Conservation (phyloP, 179 eudicot genomes). For the Vitellaria paradoxa region DNA sequence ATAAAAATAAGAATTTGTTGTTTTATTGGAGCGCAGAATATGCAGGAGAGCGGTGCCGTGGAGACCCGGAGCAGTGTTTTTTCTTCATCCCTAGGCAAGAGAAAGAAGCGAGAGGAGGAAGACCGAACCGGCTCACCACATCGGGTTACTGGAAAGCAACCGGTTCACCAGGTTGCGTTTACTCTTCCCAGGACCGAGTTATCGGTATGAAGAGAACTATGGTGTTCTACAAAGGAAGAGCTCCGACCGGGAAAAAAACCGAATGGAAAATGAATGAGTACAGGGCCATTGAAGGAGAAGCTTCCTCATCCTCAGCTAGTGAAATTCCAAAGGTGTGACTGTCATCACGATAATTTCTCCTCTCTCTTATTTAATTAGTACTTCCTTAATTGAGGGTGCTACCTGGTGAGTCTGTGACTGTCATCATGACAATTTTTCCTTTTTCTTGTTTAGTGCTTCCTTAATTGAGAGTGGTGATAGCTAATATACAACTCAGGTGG, state of each 20-base stretch:
- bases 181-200: slow-evolving; percentile 22
- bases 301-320: slow-evolving; percentile 6
- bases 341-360: too few species aligned
- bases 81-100: slow-evolving; percentile 46
- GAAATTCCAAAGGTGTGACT: slow-evolving; percentile 13
- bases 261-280: slow-evolving; percentile 66
- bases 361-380: too few species aligned
- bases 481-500: too few species aligned
- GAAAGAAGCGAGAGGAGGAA: slow-evolving; percentile 42
- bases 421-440: too few species aligned
- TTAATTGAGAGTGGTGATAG: too few species aligned
- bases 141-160: slow-evolving; percentile 63
- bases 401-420: too few species aligned
- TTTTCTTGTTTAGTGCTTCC: too few species aligned
- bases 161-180: slow-evolving; percentile 46
- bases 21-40: slow-evolving; percentile 7
- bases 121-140: slow-evolving; percentile 46
- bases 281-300: slow-evolving; percentile 26
- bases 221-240: slow-evolving; percentile 51
- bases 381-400: too few species aligned
- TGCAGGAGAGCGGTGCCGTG: slow-evolving; percentile 32
- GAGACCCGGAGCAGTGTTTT: slow-evolving; percentile 53
- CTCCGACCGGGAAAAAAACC: slow-evolving; percentile 47
- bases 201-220: slow-evolving; percentile 52
- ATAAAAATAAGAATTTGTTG: background rate